Base-by-base conservation (phyloP, 331 rosid genomes). In the Erythrophleum ivorense region DNA sequence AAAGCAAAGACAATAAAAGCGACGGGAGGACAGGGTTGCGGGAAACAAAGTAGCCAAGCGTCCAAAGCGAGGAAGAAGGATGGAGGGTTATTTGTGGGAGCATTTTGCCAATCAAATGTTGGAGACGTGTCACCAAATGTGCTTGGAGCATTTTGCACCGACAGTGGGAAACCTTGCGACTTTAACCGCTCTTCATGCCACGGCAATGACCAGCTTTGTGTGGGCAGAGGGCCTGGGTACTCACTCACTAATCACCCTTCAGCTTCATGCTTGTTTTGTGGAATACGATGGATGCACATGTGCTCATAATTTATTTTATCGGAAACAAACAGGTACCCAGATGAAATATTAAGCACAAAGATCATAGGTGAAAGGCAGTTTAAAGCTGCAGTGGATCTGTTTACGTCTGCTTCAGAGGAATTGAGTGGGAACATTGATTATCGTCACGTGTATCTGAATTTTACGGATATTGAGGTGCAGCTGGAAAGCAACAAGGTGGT, bases 51-150 rank as follows among this genome's bases (percentile, higher is more conserved):
- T 62, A 94, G 92, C 82, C 81, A 87, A 88, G 84, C 67, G 3
- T 88, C 85, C 0, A 92, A 94, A 78, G 97, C 91, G 80, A 90
- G 97, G 82, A 92, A 88, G 78, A 92, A 88, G 75, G 78, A 88
- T 3, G 97, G 93, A 7, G 89, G 91, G n/a, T 82, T 86, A 8
- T 94, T 92, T 63, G 97, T 92, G 41, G 98, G 89, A 71, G 97
- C 98, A 8, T 94, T 91, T 90, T 92, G 97, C 89, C 98, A 94
- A 82, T 92, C 97, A 49, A 92, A 94, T 73, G 97, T 92, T 2
- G 98, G 98, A 87, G 98, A 94, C 66, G 98, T 91, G 34, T 87
- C 92, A 5, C 97, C 98, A 16, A 94, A 94, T 82, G 97, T 92
- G 36, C 77, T 87, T 3, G 98, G 98, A 59, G 94, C 97, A 2